Conservation (phyloP, 352 stramenopile species). For the Phytophthora sp. region DNA sequence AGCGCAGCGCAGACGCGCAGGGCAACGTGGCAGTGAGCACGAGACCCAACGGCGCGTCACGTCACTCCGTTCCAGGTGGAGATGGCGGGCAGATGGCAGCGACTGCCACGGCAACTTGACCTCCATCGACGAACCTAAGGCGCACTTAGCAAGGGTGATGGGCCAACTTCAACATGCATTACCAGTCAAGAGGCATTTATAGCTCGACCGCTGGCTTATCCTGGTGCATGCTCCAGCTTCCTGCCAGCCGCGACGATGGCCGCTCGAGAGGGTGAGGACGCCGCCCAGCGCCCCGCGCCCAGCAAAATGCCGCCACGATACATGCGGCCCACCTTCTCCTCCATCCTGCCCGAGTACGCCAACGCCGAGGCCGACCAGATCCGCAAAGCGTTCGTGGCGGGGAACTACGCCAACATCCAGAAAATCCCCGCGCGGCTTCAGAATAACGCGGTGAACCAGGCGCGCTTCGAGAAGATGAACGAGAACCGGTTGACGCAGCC, state of each 20-base stretch:
- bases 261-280: constrained; percentile 2
- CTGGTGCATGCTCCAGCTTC: not conserved
- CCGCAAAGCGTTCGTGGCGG: constrained; percentile 69
- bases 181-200: constrained; percentile 21
- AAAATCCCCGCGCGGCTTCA: constrained; percentile 61
- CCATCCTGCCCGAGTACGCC: constrained; percentile 79
- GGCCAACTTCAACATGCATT: constrained; percentile 23
- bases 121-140: constrained; percentile 20
- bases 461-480: constrained; percentile 80
- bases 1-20: constrained; percentile 1
- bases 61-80: not conserved
- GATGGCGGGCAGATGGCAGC: not conserved
- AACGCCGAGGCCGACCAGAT: constrained; percentile 82
- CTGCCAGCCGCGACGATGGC: too few species aligned
- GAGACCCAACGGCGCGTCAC: constrained; percentile 3
- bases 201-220: constrained; percentile 10
- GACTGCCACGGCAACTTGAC: constrained; percentile 8
- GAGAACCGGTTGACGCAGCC: constrained; percentile 63
- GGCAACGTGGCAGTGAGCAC: constrained; percentile 14
- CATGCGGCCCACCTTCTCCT: constrained; percentile 86
- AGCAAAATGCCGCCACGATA: constrained; percentile 63
- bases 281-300: not conserved
- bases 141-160: constrained; percentile 17
- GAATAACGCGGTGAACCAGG: constrained; percentile 67
- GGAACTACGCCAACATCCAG: constrained; percentile 73